Percentiles rank a stretch among this genome's conserved stretches.
Conservation (phyloP, 345 rosid species). For the Eucalyptus pumila region DNA sequence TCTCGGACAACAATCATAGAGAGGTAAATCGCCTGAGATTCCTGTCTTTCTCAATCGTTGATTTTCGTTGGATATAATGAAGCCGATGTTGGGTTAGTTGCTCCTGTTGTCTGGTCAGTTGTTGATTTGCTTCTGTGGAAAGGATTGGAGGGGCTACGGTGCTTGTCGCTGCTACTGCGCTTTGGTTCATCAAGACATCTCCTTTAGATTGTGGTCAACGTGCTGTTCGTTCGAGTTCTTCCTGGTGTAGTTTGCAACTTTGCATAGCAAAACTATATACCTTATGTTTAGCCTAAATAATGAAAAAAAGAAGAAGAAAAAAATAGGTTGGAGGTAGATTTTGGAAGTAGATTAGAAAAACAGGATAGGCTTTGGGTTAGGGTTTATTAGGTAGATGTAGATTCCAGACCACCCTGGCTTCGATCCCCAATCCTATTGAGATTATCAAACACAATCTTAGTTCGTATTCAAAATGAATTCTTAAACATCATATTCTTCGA, state of each 20-base stretch:
- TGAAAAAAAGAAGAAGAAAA: neutral
- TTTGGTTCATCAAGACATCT: neutral
- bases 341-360: neutral
- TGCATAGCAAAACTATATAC: neutral
- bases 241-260: neutral
- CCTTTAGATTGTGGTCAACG: neutral
- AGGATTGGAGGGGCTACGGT: neutral
- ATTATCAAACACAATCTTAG: neutral
- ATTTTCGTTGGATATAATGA: neutral
- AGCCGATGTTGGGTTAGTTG: neutral
- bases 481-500: neutral
- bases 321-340: rapidly evolving
- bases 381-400: neutral
- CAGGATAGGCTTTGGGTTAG: neutral
- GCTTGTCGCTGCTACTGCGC: neutral
- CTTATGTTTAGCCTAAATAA: neutral
- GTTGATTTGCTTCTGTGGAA: neutral
- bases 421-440: rapidly evolving
- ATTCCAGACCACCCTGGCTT: neutral
- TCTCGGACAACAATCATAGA: neutral
- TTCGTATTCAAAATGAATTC: neutral
- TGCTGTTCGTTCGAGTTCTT: neutral
- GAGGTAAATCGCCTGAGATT: neutral
- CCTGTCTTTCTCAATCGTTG: neutral
- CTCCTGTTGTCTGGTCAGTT: neutral